Conservation (phyloP, 805 yeast genomes). For the Barnettozyma botsteinii region DNA sequence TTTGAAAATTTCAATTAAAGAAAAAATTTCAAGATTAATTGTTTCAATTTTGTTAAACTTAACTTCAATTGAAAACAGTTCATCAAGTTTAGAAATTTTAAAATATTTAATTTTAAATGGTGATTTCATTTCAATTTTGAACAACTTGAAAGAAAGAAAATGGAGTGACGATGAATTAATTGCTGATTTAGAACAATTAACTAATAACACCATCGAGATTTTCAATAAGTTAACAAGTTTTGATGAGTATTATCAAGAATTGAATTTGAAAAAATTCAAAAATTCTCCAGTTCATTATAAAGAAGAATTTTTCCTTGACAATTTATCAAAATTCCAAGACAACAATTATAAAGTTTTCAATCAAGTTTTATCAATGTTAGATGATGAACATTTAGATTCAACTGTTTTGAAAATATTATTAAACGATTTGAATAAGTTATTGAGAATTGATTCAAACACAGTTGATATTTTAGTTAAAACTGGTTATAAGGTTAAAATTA, state of each 20-base stretch:
- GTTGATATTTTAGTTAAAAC: slow-evolving; percentile 44
- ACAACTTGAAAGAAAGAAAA: slow-evolving; percentile 74
- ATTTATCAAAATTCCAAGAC: slow-evolving; percentile 68
- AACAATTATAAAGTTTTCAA: slow-evolving; percentile 69
- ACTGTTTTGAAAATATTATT: slow-evolving; percentile 54
- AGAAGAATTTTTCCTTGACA: slow-evolving; percentile 85
- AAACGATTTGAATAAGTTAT: slow-evolving; percentile 59
- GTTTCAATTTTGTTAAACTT: slow-evolving; percentile 67
- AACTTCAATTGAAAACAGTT: slow-evolving; percentile 33
- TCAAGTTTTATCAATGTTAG: slow-evolving; percentile 50
- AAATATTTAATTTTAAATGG: slow-evolving; percentile 67
- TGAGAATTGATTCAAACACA: slow-evolving; percentile 58
- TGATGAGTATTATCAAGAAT: slow-evolving; percentile 85
- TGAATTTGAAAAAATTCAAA: slow-evolving; percentile 67
- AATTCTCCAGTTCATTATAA: slow-evolving; percentile 94
- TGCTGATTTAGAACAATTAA: slow-evolving; percentile 56
- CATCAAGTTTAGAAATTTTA: slow-evolving; percentile 41
- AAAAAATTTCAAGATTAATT: slow-evolving; percentile 83
- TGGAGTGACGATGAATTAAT: slow-evolving; percentile 93
- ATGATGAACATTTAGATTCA: slow-evolving; percentile 30
- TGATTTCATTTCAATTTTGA: slow-evolving; percentile 65
- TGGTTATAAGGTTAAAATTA: slow-evolving; percentile 71
- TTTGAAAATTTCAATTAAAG: slow-evolving; percentile 81
- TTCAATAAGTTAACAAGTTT: slow-evolving; percentile 80
- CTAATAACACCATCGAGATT: slow-evolving; percentile 59